Base-by-base conservation (phyloP, 2,329 filamentous ascomycete species). In the Sphaerulina musiva region DNA sequence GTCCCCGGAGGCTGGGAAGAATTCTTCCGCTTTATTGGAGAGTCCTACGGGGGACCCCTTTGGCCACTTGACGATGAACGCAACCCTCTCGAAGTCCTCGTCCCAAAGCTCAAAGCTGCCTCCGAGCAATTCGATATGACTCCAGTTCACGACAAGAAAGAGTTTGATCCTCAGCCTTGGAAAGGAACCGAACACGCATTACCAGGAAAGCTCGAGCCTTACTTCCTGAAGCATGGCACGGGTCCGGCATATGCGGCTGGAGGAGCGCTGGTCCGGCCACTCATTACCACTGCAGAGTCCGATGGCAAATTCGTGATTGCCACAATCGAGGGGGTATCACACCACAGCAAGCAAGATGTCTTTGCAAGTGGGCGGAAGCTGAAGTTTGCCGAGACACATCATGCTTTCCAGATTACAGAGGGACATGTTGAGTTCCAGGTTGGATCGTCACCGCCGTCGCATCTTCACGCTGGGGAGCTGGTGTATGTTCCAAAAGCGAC, bases 1-100 rank as follows among this genome's bases (percentile, higher is more conserved):
- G 77, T 77, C 0, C 80, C 80, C 0, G 80, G 78, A 4, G 79
- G 80, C 62, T 82, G 80, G 80, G 70, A 80, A 29, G 79, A 82
- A 59, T 82, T 83, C 69, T 83, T 82, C 69, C 74, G 80, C 47
- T 77, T 80, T 62, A 74, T 82, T 6, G 74, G 74, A 29, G 79
- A 82, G 64, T 70, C 76, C 0, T 81, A 77, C 53, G 58, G 68
- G 3, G 78, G 79, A 0, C 62, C 64, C 1, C 49, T 59, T 17
- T 73, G 78, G 12, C 79, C 80, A 1, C 74, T 79, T 48, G 65
- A 69, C 36, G 80, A 82, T 62, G 61, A 74, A n/a, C 75, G 80
- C 1, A 76, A 80, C 59, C 67, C 80, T 2, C 74, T 73, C 43
- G 70, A 75, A 23, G 66, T 77, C 0, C 62, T 82, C 32, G 75